Evolutionary conservation across 108 stramenopile genomes (phyloP), one percentile per base, ranked within the genome.

Genomic region (Pseudonitzschia delicatissima): DNA sequence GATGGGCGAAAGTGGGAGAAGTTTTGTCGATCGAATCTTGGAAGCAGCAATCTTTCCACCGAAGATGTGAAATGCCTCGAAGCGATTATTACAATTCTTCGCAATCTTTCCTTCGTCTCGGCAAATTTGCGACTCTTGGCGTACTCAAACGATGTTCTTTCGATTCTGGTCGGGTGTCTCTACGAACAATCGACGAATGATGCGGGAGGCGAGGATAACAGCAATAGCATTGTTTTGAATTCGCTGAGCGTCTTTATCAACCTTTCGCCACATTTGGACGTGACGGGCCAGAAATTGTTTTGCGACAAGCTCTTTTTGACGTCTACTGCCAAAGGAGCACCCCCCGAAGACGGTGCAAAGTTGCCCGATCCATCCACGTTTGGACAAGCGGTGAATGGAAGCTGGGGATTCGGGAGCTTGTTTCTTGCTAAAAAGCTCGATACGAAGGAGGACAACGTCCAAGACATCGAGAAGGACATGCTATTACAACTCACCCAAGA

Each of bases 351-450:
- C 28, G 68, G 70, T 33, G 75, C 67, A 45, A 34, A 67, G 21
- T 60, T 77, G 1, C 76, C 77, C 5, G 36, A 67, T 42, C 57
- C 61, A 8, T 69, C 51, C 32, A 61, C 68, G 5, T 75, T 77
- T 70, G 82, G 81, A 37, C 74, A 71, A 52, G 60, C 51, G 31
- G 74, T 67, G 33, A 72, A 60, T 37, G 73, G 69, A 52, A 78
- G 53, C 66, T 92, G 74, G 84, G 88, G 88, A 61, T 87, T 87
- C 68, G 86, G 87, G 23, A 83, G 87, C 31, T 50, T 89, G 51
- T 67, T 73, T 58, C 78, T 92, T 13, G 86, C 91, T 23, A 92
- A 88, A 63, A 84, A 79, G 52, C 77, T 87, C 62, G 91, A 92
- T 51, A 66, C 72, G 36, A 80, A 77, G 51, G 78, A 84, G 23